Percentiles rank a stretch among this genome's conserved stretches.
Conservation (phyloP, 495 filamentous ascomycete genomes). For the Collariella sp. region DNA sequence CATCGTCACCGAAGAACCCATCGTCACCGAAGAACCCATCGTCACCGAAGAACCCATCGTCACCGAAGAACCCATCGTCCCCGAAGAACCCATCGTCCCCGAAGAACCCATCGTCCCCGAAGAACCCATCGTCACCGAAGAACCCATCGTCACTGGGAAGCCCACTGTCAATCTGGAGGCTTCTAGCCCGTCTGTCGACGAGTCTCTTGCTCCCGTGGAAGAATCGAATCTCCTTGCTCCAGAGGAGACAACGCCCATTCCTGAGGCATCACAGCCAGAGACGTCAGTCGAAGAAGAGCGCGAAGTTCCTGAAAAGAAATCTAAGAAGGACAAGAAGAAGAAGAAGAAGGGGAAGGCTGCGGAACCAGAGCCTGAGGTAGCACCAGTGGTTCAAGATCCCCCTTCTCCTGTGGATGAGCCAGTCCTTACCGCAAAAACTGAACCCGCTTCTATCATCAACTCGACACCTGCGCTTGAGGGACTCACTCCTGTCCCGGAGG, state of each 20-base stretch:
- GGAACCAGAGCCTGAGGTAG: not conserved
- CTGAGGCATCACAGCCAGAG: not conserved
- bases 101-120: not conserved
- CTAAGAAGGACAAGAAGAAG: constrained; percentile 32
- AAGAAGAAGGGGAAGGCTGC: constrained; percentile 16
- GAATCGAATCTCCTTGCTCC: not conserved
- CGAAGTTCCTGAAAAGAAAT: constrained; percentile 15
- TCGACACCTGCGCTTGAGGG: not conserved
- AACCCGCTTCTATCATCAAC: not conserved
- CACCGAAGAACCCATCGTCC: too few relatives aligned
- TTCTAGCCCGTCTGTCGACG: not conserved
- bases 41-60: too few relatives aligned
- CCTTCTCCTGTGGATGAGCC: not conserved
- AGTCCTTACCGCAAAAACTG: not conserved
- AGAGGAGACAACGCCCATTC: not conserved
- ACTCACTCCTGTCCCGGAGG: not conserved
- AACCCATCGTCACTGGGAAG: too few relatives aligned
- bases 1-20: too few relatives aligned
- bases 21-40: too few relatives aligned
- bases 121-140: too few relatives aligned
- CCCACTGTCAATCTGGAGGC: too few relatives aligned
- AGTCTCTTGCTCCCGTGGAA: not conserved
- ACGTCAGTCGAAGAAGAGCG: not conserved
- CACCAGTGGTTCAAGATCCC: too few relatives aligned
- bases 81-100: too few relatives aligned